Conservation (phyloP, 305 asterid species). For the Fraxinus paxiana region DNA sequence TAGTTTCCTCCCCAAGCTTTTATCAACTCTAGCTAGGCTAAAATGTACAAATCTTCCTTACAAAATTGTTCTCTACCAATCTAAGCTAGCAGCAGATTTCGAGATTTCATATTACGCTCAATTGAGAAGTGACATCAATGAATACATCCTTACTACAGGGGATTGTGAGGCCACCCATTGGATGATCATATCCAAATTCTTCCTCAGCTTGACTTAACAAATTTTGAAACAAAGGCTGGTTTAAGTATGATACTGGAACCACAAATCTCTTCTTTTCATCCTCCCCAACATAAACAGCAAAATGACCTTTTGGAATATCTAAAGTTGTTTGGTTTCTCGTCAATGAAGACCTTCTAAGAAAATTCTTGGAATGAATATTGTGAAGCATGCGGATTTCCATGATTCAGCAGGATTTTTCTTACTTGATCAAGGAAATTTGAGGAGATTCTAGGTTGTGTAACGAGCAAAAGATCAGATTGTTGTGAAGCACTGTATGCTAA, state of each 20-base stretch:
- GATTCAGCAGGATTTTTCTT: background rate
- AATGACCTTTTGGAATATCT: background rate
- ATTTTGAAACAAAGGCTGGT: slow-evolving; percentile 25
- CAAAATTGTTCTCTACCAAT: background rate
- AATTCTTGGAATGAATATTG: background rate
- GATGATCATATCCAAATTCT: slow-evolving; percentile 25
- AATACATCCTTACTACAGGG: slow-evolving; percentile 17
- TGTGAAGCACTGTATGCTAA: no score
- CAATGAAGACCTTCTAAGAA: background rate
- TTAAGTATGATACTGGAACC: slow-evolving; percentile 21
- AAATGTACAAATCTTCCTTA: background rate
- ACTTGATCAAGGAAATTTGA: background rate
- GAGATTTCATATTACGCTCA: background rate
- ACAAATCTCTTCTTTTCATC: slow-evolving; percentile 20
- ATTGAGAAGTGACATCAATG: slow-evolving; percentile 20
- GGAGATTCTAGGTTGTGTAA: background rate
- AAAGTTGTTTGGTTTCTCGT: background rate
- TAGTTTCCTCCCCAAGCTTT: background rate
- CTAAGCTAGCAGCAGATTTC: background rate
- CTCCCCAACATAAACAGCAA: background rate
- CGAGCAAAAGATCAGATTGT: no score
- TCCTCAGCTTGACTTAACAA: slow-evolving; percentile 16
- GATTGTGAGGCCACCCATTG: slow-evolving; percentile 20
- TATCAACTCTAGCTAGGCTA: background rate
- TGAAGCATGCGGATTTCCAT: background rate